A percentile compares a stretch with the other conserved stretches of the same genome.
Conservation (phyloP, 805 yeast genomes). For the Barnettozyma vustinii region DNA sequence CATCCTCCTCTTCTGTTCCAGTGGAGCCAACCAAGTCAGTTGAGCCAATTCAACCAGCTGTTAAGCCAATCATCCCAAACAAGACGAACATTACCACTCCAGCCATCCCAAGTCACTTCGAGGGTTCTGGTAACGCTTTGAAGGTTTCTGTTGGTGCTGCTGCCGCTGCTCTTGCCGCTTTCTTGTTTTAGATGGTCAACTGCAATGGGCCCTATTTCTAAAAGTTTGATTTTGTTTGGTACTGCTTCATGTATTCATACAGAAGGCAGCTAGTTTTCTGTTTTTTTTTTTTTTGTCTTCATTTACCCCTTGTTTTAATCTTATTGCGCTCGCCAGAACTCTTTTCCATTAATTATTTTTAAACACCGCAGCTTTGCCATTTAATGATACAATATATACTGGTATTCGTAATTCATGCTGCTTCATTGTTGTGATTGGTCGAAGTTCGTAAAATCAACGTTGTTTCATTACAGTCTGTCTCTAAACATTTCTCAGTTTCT, state of each 20-base stretch:
- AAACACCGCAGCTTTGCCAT: neutral
- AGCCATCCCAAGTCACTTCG: slow-evolving; percentile 2
- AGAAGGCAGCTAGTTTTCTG: neutral
- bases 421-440: no score
- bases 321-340: neutral
- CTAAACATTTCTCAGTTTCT: slow-evolving; percentile 1
- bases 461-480: neutral
- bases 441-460: no score
- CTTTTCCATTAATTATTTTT: neutral
- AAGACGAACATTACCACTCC: neutral
- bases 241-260: neutral
- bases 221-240: neutral
- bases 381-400: neutral
- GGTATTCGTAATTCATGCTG: no score
- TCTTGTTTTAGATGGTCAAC: slow-evolving; percentile 4
- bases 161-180: slow-evolving; percentile 9
- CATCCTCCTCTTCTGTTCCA: neutral
- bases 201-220: neutral
- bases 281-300: neutral
- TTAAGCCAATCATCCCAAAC: slow-evolving; percentile 1
- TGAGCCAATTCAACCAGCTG: neutral
- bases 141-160: slow-evolving; percentile 7
- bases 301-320: neutral
- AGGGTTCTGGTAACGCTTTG: slow-evolving; percentile 10
- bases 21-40: neutral